These are phyloP conservation scores for Saccharomyces mikatae DNA, from an alignment of 805 yeast species.

Conservation along the genomic window DNA sequence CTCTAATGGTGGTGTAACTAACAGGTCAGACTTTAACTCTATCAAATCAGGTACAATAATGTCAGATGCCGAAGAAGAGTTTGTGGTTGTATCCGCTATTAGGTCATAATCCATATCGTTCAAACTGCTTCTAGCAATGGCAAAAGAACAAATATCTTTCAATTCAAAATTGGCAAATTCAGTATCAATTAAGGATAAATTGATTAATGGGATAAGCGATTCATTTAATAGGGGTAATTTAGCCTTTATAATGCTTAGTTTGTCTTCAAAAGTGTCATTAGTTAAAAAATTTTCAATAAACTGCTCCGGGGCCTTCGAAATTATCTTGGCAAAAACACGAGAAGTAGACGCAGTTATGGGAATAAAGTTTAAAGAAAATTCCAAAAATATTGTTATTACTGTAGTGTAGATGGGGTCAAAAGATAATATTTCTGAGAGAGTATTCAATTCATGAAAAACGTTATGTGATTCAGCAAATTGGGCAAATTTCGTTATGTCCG, in stretches of 20 bases:
- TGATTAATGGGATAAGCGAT: conserved; percentile 50
- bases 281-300: conserved; percentile 35
- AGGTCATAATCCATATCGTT: conserved; percentile 37
- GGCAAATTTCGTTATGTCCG: conserved; percentile 31
- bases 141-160: conserved; percentile 50
- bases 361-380: conserved; percentile 36
- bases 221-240: conserved; percentile 58
- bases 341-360: conserved; percentile 36
- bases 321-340: conserved; percentile 23
- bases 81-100: conserved; percentile 26
- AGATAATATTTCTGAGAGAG: conserved; percentile 36
- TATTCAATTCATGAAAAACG: conserved; percentile 40
- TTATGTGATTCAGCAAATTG: conserved; percentile 32
- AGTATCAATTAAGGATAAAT: conserved; percentile 54
- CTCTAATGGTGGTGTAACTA: conserved; percentile 52
- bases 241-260: conserved; percentile 45
- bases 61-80: conserved; percentile 16
- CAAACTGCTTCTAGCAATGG: conserved; percentile 36
- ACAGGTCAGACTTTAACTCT: conserved; percentile 39
- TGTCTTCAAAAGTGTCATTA: conserved; percentile 28
- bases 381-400: conserved; percentile 31
- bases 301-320: conserved; percentile 29
- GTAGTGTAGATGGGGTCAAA: conserved; percentile 47
- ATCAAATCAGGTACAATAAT: conserved; percentile 35
- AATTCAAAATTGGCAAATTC: conserved; percentile 61